Conservation (phyloP, 495 filamentous ascomycete genomes). For the Parmelia sp. region DNA sequence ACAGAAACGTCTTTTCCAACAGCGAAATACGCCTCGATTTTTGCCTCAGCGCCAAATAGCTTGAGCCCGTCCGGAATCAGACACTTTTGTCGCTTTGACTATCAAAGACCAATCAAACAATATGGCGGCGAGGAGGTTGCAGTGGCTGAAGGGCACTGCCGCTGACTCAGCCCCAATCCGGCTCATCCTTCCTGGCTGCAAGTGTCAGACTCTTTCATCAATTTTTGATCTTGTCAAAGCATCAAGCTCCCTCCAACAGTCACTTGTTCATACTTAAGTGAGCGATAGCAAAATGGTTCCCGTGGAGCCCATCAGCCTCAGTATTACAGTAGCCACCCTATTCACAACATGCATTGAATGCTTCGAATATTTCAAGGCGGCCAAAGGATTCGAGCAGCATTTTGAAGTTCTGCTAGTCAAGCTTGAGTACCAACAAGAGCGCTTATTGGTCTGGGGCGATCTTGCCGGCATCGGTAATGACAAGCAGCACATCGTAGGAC, state of each 20-base stretch:
- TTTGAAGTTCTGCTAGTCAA: constrained; percentile 10
- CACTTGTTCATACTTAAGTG: too few relatives aligned
- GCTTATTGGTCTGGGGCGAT: constrained; percentile 15
- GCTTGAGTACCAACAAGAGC: constrained; percentile 14
- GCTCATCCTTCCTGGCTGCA: background rate
- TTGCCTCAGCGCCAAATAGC: too few relatives aligned
- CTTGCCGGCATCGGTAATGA: background rate
- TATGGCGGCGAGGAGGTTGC: too few relatives aligned
- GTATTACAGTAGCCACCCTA: background rate
- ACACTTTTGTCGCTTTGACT: too few relatives aligned
- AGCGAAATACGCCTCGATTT: too few relatives aligned
- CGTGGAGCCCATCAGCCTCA: constrained; percentile 7
- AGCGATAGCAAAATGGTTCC: too few relatives aligned
- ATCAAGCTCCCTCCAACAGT: too few relatives aligned
- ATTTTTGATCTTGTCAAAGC: background rate
- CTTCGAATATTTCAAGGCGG: constrained; percentile 11
- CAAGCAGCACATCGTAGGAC: background rate
- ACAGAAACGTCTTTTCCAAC: too few relatives aligned
- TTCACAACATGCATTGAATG: constrained; percentile 10
- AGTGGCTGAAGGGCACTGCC: background rate
- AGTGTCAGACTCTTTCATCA: background rate
- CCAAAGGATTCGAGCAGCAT: constrained; percentile 3
- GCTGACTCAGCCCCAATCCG: background rate
- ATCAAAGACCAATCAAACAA: too few relatives aligned
- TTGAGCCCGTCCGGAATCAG: too few relatives aligned